A percentile compares a stretch with the other conserved stretches of the same genome.
phyloP scores from a whole-genome alignment of 2,329 filamentous ascomycete genomes.

The Fusarium sp. region DNA sequence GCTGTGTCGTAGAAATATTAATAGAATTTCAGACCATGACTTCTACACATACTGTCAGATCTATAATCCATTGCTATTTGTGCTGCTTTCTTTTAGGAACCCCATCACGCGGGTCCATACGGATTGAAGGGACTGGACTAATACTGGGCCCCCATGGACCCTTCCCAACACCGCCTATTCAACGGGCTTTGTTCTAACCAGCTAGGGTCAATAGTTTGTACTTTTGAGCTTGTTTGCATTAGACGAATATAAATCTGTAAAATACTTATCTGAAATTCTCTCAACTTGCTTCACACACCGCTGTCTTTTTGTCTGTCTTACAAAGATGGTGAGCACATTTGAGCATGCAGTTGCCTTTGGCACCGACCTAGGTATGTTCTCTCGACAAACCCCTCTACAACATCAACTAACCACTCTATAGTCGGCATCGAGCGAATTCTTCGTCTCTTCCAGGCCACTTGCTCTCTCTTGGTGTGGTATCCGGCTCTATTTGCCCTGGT shows the following conservation, averaged over 20 bases:
- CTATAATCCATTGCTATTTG: not conserved
- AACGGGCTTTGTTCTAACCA: slow-evolving; percentile 19
- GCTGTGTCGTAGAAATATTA: not conserved
- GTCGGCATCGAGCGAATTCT: slow-evolving; percentile 73
- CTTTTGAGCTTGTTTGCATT: slow-evolving; percentile 36
- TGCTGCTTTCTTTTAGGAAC: not conserved
- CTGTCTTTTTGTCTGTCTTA: not conserved
- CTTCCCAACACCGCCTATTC: slow-evolving; percentile 46
- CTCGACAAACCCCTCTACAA: slow-evolving; percentile 1
- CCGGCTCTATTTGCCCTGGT: slow-evolving; percentile 57
- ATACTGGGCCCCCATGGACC: slow-evolving; percentile 6
- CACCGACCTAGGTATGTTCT: slow-evolving; percentile 58
- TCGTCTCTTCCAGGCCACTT: slow-evolving; percentile 67
- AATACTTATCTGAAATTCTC: not conserved
- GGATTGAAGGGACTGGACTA: not conserved
- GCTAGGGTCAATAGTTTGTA: slow-evolving; percentile 24
- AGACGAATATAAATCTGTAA: slow-evolving; percentile 2
- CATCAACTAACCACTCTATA: slow-evolving; percentile 48
- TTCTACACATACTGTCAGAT: not conserved
- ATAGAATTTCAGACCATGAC: not conserved
- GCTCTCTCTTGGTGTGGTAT: slow-evolving; percentile 63
- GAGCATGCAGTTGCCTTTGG: slow-evolving; percentile 60
- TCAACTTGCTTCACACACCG: not conserved
- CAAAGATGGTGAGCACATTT: slow-evolving; percentile 48
- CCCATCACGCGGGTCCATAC: not conserved